Base-by-base conservation (phyloP, 2,329 filamentous ascomycete species). In the Coniochaeta pulveracea region DNA sequence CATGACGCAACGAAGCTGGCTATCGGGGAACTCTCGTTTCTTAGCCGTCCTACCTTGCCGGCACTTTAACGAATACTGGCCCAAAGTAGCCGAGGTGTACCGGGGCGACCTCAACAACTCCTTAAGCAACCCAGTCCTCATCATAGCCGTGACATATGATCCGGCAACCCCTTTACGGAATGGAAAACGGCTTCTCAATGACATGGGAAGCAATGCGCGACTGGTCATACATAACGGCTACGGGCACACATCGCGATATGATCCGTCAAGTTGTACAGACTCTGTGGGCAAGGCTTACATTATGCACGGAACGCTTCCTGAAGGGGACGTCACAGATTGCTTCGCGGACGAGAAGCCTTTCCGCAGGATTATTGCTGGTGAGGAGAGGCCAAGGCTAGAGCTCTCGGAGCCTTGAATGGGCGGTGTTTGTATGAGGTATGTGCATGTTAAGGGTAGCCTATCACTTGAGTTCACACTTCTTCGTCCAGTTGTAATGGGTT, bases 151-250 rank as follows among this genome's bases (percentile, higher is more conserved):
- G 49, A 60, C 60, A 5, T 61, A 69, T 36, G 65, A 69, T 36
- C 64, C 64, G 1, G 64, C 64, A 2, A 69, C 65, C 6, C 64
- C 64, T 4, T 43, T 69, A 26, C 55, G 62, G 5, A 67, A 69
- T 35, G 64, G 63, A 1, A 48, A 61, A 10, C 47, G 63, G 17
- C 49, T 69, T 3, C 36, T 59, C 12, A 33, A 40, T 0, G 63
- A 64, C 34, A 66, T 69, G 63, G 64, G 63, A 1, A 34, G 43
- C 6, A 69, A 68, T 35, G 63, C 64, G n/a, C 43, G 63, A 5
- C 47, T 69, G 12, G 49, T 69, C 21, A 62, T 48, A 5, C 65
- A 69, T 35, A 64, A 68, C 35, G 64, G 64, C 4, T 68, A 66
- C 31, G 64, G 64, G 0, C 64, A 69, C 37, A 56, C 58, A 10